phyloP scores from a whole-genome alignment of 805 yeast genomes.

The Pichia cabralensis region DNA sequence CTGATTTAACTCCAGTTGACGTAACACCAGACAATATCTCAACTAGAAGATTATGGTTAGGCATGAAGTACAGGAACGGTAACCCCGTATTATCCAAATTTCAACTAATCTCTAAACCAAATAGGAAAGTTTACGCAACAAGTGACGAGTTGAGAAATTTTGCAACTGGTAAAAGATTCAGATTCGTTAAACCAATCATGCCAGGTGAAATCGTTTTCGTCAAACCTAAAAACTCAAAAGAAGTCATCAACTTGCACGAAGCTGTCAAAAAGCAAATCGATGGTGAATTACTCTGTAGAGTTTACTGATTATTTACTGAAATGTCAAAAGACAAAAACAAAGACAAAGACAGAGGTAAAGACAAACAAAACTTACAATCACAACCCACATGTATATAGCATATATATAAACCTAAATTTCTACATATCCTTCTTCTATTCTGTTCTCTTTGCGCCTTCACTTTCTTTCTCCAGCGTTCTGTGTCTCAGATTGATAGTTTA shows the following conservation, averaged over 20 bases:
- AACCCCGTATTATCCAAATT: conserved; percentile 67
- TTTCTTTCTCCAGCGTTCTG: too few species aligned
- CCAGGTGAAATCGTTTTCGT: conserved; percentile 87
- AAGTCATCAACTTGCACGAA: conserved; percentile 67
- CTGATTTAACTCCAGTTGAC: conserved; percentile 65
- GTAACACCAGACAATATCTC: conserved; percentile 82
- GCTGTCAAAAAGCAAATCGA: conserved; percentile 64
- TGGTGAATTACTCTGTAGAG: conserved; percentile 80
- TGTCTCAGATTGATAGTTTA: too few species aligned
- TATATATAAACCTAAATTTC: not conserved
- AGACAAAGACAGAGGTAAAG: conserved; percentile 2
- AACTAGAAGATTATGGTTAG: conserved; percentile 84
- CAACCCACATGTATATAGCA: not conserved
- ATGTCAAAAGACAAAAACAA: too few species aligned
- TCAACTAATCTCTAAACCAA: conserved; percentile 75
- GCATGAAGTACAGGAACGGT: conserved; percentile 76
- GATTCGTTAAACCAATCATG: conserved; percentile 69
- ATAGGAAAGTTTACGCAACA: conserved; percentile 57
- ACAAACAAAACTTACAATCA: too few species aligned
- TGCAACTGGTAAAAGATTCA: conserved; percentile 65
- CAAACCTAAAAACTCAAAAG: conserved; percentile 32
- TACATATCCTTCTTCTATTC: too few species aligned
- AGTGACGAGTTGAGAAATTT: conserved; percentile 58
- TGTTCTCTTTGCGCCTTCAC: too few species aligned
- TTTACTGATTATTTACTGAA: too few species aligned